Percentiles rank a stretch among this genome's conserved stretches.
Evolutionary conservation across 2,329 filamentous ascomycete species (phyloP).

Genomic region (Cordyceps cateniannulata): DNA sequence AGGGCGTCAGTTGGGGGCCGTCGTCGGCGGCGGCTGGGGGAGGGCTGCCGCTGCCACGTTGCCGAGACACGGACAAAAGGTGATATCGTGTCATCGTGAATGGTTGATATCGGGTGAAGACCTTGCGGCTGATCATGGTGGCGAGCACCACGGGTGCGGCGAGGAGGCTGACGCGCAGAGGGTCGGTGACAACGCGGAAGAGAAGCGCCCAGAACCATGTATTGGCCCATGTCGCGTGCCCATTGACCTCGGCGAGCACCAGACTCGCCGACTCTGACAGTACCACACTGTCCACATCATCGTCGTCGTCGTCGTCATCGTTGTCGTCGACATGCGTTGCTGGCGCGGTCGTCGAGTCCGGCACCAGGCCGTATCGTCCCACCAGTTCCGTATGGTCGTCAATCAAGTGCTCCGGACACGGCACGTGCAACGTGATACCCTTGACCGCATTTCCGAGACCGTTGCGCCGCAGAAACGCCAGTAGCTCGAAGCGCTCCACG

Average conservation of each 20-base stretch:
- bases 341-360: constrained; percentile 20
- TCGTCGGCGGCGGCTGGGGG: not conserved
- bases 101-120: constrained; percentile 55
- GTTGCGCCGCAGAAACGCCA: constrained; percentile 32
- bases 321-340: constrained; percentile 4
- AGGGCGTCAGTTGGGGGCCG: no score
- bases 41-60: no score
- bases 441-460: constrained; percentile 33
- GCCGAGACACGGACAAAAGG: constrained; percentile 46
- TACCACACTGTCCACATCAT: not conserved
- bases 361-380: constrained; percentile 25
- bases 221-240: constrained; percentile 9
- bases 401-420: constrained; percentile 20
- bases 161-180: constrained; percentile 33
- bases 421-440: constrained; percentile 35
- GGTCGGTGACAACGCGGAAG: constrained; percentile 44
- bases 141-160: constrained; percentile 59
- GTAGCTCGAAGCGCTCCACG: constrained; percentile 16
- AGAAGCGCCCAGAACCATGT: constrained; percentile 51
- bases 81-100: constrained; percentile 59
- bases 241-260: not conserved
- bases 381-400: constrained; percentile 23
- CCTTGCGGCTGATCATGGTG: constrained; percentile 48
- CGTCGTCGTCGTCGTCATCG: not conserved
- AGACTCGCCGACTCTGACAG: constrained; percentile 17